These are phyloP conservation scores for Candida sp. DNA, from an alignment of 1,139 yeast species.

Conservation along the genomic window DNA sequence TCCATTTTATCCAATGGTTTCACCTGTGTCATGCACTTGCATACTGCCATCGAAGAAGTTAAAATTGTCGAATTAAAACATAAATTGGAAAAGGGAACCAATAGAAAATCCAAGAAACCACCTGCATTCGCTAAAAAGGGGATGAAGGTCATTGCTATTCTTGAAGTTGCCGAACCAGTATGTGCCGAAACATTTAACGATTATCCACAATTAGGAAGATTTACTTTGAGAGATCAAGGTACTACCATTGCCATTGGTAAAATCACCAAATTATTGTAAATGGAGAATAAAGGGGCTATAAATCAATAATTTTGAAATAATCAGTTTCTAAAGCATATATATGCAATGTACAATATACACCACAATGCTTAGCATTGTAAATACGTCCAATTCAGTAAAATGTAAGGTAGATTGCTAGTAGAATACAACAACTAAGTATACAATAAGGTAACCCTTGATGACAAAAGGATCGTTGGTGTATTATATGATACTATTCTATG, in stretches of 20 bases:
- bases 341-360: not conserved
- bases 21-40: slow-evolving; percentile 98
- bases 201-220: slow-evolving; percentile 96
- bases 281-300: not conserved
- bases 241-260: slow-evolving; percentile 98
- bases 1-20: slow-evolving; percentile 93
- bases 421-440: no score
- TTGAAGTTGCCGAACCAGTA: slow-evolving; percentile 81
- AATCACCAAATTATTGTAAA: slow-evolving; percentile 66
- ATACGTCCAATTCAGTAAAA: no score
- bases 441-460: no score
- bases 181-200: slow-evolving; percentile 92
- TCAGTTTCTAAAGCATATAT: no score
- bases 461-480: no score
- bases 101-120: slow-evolving; percentile 92
- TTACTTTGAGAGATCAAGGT: slow-evolving; percentile 98
- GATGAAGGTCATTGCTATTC: slow-evolving; percentile 92
- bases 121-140: slow-evolving; percentile 99
- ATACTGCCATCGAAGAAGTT: slow-evolving; percentile 97
- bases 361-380: not conserved
- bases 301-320: no score
- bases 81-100: slow-evolving; percentile 94
- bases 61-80: slow-evolving; percentile 78
- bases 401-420: no score
- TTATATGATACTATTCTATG: no score